Conservation (phyloP, 306 rosid species). For the Luffa acutangula region DNA sequence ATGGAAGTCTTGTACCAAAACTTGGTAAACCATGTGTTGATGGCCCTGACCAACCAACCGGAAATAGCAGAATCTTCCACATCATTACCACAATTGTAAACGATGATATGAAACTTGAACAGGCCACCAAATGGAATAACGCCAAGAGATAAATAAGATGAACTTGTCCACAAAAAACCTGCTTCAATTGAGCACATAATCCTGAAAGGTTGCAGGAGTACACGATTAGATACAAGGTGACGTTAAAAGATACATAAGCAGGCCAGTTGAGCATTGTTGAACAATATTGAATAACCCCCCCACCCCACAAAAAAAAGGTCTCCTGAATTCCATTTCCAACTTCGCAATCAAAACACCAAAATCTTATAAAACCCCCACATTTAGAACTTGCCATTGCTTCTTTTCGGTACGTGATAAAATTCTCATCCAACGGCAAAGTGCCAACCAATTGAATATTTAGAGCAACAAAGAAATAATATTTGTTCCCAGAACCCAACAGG, state of each 20-base stretch:
- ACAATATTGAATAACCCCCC: background rate
- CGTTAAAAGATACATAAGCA: background rate
- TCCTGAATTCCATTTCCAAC: background rate
- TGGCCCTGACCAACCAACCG: background rate
- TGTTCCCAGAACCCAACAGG: background rate
- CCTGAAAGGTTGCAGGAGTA: constrained; percentile 19
- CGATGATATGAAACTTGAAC: background rate
- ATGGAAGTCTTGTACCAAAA: background rate
- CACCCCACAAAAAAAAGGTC: background rate
- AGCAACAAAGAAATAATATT: background rate
- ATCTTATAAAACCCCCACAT: background rate
- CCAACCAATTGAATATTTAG: background rate
- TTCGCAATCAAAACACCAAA: background rate
- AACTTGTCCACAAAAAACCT: constrained; percentile 4
- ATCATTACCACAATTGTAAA: background rate
- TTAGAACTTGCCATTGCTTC: background rate
- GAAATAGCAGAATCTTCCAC: background rate
- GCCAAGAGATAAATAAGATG: constrained; percentile 1
- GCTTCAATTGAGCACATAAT: constrained; percentile 9
- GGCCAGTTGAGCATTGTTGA: background rate
- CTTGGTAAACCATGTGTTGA: constrained; percentile 3
- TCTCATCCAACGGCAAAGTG: background rate
- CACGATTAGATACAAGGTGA: constrained; percentile 8
- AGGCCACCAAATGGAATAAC: background rate
- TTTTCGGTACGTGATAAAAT: background rate